Conservation (phyloP, 306 rosid genomes). For the Dalbergia cultrata region DNA sequence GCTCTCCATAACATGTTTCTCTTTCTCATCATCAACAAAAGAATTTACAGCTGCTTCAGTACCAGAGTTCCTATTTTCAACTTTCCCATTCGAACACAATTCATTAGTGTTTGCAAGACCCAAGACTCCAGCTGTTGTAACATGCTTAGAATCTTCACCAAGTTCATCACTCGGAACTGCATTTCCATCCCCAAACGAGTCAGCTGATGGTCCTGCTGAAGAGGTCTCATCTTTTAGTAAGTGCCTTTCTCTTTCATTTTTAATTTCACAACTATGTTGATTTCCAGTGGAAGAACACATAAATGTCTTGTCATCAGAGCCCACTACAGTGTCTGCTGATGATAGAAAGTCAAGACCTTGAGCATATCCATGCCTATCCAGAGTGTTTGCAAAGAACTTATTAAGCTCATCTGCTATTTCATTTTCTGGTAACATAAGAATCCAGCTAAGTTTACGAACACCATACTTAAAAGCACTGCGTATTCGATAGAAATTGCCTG, state of each 20-base stretch:
- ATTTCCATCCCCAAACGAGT: constrained; percentile 41
- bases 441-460: constrained; percentile 85
- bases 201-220: constrained; percentile 37
- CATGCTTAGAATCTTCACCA: constrained; percentile 48
- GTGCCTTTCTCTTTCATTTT: constrained; percentile 47
- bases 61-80: constrained; percentile 42
- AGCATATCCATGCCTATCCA: constrained; percentile 70
- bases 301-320: constrained; percentile 45
- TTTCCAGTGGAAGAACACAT: constrained; percentile 46
- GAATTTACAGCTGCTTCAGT: constrained; percentile 41
- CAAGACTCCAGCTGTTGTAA: constrained; percentile 41
- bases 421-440: constrained; percentile 71
- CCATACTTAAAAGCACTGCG: constrained; percentile 91
- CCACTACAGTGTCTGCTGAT: background rate
- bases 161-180: constrained; percentile 26
- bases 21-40: constrained; percentile 50
- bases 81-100: constrained; percentile 52
- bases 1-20: constrained; percentile 45
- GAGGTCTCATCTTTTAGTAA: constrained; percentile 42
- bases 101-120: constrained; percentile 45
- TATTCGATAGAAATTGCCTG: constrained; percentile 86
- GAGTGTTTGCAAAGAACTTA: constrained; percentile 70
- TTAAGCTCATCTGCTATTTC: constrained; percentile 70
- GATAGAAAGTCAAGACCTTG: constrained; percentile 44
- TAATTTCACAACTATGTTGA: constrained; percentile 42